These are phyloP conservation scores for Hypoxylon intermedium DNA, from an alignment of 495 filamentous ascomycete species.

Conservation along the genomic window DNA sequence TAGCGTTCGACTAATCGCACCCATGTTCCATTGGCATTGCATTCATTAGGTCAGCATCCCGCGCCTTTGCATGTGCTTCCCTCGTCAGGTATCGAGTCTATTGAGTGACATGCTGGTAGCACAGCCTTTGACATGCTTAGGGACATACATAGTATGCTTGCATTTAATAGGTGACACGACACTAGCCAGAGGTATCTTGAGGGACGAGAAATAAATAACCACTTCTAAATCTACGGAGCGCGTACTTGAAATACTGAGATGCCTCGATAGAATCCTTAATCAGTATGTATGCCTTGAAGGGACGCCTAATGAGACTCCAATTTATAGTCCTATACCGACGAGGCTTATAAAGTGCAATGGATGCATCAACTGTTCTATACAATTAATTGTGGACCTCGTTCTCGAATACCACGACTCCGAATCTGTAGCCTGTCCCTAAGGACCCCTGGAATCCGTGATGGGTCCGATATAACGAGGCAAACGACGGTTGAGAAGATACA, in stretches of 20 bases:
- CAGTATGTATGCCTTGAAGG: conserved; percentile 22
- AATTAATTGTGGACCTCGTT: conserved; percentile 18
- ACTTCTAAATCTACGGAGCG: no score
- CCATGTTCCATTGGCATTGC: not conserved
- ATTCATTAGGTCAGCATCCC: not conserved
- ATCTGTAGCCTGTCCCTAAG: conserved; percentile 7
- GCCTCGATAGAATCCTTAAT: conserved; percentile 14
- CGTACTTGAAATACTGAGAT: conserved; percentile 26
- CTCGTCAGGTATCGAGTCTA: no score
- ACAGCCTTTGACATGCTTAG: no score
- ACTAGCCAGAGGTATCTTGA: no score
- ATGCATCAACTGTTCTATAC: conserved; percentile 31
- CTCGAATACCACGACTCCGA: conserved; percentile 4
- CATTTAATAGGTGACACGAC: no score
- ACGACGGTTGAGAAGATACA: conserved; percentile 33
- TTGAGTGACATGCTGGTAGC: no score
- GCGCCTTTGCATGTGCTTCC: not conserved
- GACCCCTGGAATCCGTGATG: conserved; percentile 12
- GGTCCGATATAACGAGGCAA: conserved; percentile 25
- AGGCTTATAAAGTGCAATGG: conserved; percentile 23
- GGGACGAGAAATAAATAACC: no score
- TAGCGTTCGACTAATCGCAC: not conserved
- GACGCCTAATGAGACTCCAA: conserved; percentile 20
- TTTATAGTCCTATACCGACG: conserved; percentile 6
- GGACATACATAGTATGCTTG: no score